Base-by-base conservation (phyloP, 2,329 filamentous ascomycete species). In the Dendrostoma leiphaemia region DNA sequence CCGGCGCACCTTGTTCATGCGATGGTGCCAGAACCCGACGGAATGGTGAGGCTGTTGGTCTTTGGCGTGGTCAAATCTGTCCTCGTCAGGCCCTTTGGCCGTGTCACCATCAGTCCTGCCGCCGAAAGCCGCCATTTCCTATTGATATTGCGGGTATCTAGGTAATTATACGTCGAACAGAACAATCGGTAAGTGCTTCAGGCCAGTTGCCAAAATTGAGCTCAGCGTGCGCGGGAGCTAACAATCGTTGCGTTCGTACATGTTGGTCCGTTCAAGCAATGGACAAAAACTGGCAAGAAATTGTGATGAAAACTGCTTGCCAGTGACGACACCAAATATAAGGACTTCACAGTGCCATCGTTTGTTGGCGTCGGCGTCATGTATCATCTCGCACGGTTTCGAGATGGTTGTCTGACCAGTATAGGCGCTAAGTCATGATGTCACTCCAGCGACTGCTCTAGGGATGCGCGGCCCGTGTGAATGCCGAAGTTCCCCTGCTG, bases 21-120 rank as follows among this genome's bases (percentile, higher is more conserved):
- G 63, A 2, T 67, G 68, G 55, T 78, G 66, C 69, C 73, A 79
- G 54, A 79, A 77, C 4, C 74, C 74, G 0, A 79, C 75, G 0
- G 73, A 66, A 41, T 63, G 57, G 6, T 64, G 63, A 26, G 61
- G 59, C 45, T 59, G 58, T 19, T 54, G 49, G 15, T 45, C 19
- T 13, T 52, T 58, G 41, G 51, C 26, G 12, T 21, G 38, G 9
- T 8, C 8, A 10, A 45, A 32, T 2, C 46, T 46, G 24, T 24
- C 21, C 19, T 41, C 41, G 26, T 47, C 34, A 9, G 19, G n/a
- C n/a, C 48, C 29, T 4, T 37, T 19, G 3, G 32, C 10, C 10
- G 23, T 28, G 19, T 46, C 37, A 17, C 23, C 19, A 6, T 38
- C 15, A 4, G 9, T 13, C 15, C 46, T 35, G 13, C 21, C 46